Conservation (phyloP, 2,329 filamentous ascomycete species). For the Alternaria infectoria region DNA sequence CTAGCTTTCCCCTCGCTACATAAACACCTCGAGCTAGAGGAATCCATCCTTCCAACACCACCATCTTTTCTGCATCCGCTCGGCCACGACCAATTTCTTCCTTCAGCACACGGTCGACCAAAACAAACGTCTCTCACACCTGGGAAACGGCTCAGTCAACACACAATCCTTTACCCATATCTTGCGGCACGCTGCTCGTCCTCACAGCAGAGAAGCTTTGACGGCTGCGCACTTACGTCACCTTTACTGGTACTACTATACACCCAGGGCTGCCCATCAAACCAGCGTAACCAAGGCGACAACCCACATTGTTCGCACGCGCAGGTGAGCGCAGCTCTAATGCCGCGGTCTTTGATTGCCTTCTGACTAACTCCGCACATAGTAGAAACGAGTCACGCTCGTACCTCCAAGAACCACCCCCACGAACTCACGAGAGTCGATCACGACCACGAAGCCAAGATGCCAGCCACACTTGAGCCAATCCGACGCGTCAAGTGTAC, state of each 20-base stretch:
- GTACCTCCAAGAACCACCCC: not conserved
- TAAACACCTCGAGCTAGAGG: not conserved
- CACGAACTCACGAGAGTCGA: not conserved
- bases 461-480: slow-evolving; percentile 33
- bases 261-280: not conserved
- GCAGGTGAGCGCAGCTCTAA: not conserved
- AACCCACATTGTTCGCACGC: not conserved
- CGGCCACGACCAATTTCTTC: not conserved
- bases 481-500: slow-evolving; percentile 49
- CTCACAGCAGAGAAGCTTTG: not conserved
- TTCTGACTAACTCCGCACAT: not conserved
- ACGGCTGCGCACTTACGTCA: not conserved
- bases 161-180: not conserved
- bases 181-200: not conserved
- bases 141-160: not conserved
- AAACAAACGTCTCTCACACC: not conserved
- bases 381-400: not conserved
- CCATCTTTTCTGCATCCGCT: not conserved
- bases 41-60: not conserved
- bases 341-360: not conserved
- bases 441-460: slow-evolving; percentile 9
- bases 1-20: not conserved
- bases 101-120: not conserved
- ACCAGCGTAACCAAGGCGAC: not conserved
- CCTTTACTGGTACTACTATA: not conserved